Conservation (phyloP, 2,329 filamentous ascomycete genomes). For the Ramichloridium luteum region DNA sequence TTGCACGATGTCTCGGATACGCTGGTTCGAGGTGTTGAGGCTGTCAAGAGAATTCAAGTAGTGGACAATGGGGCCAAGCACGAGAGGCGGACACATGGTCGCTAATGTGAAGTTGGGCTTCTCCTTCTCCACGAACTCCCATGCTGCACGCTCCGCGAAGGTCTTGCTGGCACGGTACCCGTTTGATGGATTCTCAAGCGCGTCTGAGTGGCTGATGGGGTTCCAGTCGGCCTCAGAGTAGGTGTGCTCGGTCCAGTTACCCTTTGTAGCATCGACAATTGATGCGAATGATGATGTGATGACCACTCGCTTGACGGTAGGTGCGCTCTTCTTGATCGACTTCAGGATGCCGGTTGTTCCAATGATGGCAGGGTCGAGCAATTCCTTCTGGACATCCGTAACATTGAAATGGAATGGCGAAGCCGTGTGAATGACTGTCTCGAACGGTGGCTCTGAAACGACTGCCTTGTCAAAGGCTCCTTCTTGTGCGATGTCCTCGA, state of each 20-base stretch:
- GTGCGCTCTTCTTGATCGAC: conserved; percentile 47
- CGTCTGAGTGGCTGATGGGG: conserved; percentile 41
- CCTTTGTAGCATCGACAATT: conserved; percentile 46
- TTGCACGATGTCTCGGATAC: conserved; percentile 48
- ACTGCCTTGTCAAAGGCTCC: conserved; percentile 55
- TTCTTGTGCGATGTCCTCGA: conserved; percentile 58
- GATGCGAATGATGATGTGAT: conserved; percentile 58
- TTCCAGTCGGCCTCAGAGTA: conserved; percentile 48
- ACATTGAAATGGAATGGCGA: conserved; percentile 65
- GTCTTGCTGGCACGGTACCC: conserved; percentile 46
- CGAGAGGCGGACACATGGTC: conserved; percentile 39
- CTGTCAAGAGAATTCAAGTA: conserved; percentile 50
- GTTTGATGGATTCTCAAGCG: conserved; percentile 28
- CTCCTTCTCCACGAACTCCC: conserved; percentile 41
- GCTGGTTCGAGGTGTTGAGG: conserved; percentile 62
- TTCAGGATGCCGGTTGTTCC: conserved; percentile 52
- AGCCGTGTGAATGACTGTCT: conserved; percentile 62
- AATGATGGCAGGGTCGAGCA: conserved; percentile 50
- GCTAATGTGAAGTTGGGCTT: conserved; percentile 39
- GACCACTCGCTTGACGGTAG: conserved; percentile 59
- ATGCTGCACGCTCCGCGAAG: conserved; percentile 47
- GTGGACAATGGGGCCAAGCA: conserved; percentile 41
- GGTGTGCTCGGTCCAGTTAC: conserved; percentile 33
- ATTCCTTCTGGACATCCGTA: conserved; percentile 54
- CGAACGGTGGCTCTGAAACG: conserved; percentile 52